Evolutionary conservation across 805 yeast genomes (phyloP), one percentile per base, ranked within the genome.

Genomic region (Geotrichum ghanense): DNA sequence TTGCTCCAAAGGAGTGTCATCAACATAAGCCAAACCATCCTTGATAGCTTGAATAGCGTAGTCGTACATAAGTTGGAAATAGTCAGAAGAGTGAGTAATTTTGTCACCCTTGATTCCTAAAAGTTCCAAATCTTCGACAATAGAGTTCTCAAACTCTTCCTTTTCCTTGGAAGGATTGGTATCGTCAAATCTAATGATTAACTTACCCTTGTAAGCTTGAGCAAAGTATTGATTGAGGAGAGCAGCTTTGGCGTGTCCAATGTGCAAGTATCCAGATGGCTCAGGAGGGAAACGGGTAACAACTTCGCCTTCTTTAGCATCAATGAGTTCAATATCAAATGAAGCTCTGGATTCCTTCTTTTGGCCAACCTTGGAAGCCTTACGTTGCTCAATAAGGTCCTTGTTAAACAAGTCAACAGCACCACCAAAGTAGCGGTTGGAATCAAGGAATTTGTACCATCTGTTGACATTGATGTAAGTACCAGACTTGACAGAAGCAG

Each of bases 281-380:
- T 92, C 99, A 54, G 99, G 99, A 45, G 95, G 98, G 79, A 92
- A 92, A 71, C 99, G 83, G 46, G 98, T 94, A 46, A 94, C 97
- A 48, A 92, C 99, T 68, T 89, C 72, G 54, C 99, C 99, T 48
- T 83, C 79, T 59, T 76, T 79, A 49, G 99, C 99, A 63, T 80
- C 94, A 50, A 83, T 84, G 55, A 92, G 77, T 59, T 86, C 92
- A 60, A 92, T 92, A 64, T 89, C 97, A 56, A 83, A 92, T 66
- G 83, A 89, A 52, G 98, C 97, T 71, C 87, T 86, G 74, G 87
- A 94, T 67, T 86, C 92, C 69, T 87, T 88, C 70, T 82, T 81
- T 58, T 71, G 70, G 57, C 81, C 84, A 17, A 64, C 66, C 63
- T 82, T 80, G 51, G 83, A 73, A 43, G 74, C 64, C 64, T 85